Evolutionary conservation across 2,329 filamentous ascomycete genomes (phyloP), one percentile per base, ranked within the genome.

Genomic region (Hymenoscyphus occultus): DNA sequence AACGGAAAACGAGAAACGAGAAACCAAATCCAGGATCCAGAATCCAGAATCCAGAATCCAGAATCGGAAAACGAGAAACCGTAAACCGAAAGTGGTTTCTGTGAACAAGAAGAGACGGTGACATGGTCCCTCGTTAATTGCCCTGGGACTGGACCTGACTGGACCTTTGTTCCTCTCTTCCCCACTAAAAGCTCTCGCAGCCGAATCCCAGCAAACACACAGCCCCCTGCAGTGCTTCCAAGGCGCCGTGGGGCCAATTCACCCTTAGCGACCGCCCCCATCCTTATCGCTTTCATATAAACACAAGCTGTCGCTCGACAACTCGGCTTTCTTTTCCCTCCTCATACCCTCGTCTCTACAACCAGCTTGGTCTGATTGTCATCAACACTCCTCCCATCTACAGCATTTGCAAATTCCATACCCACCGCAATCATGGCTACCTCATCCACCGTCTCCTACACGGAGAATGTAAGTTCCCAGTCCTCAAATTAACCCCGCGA

Each of bases 381-480:
- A 54, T 16, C 56, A 40, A 56, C 42, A 31, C 54, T 42, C 61
- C 60, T 22, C 22, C 40, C 48, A 31, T 16, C 40, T n/a, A 19
- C 48, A 40, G 28, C 45, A 5, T 42, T 60, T 45, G 56, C 59
- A 60, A 60, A 28, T 54, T 56, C 60, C 56, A 59, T 42, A 60
- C 28, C 42, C 66, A 66, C 59, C 67, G 68, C 69, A 71, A 72
- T 64, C 31, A 75, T 75, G 74, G 73, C 75, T 61, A 51, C 66
- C 61, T 72, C 73, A 61, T 70, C 71, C 48, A 73, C 71, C 63
- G 68, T 76, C 65, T 76, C 75, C 67, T 77, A 79, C 68, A 73
- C 77, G 65, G 69, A 71, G 70, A 80, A 79, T 68, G 78, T 80
- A 67, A 75, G 78, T 77, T 63, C 22, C 57, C 45, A 31, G 32